Conservation (phyloP, 345 rosid genomes). For the Erucastrum elatum region DNA sequence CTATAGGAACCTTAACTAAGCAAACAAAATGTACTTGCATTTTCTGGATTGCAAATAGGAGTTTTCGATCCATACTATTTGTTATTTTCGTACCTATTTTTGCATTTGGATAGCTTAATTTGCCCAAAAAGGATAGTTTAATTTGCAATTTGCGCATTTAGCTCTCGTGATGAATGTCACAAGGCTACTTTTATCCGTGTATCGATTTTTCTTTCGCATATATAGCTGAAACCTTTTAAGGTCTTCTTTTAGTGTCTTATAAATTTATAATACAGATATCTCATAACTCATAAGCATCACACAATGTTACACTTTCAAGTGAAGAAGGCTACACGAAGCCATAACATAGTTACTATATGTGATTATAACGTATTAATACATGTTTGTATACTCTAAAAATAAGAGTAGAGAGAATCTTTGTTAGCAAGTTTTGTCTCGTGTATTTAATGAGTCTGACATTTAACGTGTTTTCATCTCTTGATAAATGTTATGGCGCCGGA, state of each 20-base stretch:
- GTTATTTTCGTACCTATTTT: neutral
- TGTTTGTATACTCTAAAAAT: neutral
- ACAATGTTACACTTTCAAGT: neutral
- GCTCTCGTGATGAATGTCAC: neutral
- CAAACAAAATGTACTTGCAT: no score
- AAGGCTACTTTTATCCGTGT: neutral
- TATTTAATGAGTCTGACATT: constrained; percentile 34
- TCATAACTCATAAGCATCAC: constrained; percentile 1
- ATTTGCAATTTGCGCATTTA: neutral
- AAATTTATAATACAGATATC: neutral
- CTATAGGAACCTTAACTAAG: no score
- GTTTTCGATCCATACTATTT: neutral
- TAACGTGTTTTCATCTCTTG: constrained; percentile 30
- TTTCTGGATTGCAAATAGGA: neutral
- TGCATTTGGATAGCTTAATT: neutral
- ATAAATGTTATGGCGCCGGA: constrained; percentile 43
- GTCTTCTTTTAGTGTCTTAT: neutral
- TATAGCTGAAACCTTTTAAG: neutral
- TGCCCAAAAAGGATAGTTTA: neutral
- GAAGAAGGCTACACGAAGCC: neutral
- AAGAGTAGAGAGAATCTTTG: constrained; percentile 19
- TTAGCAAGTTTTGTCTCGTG: constrained; percentile 32
- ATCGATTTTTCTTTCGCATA: neutral
- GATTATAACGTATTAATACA: constrained; percentile 10
- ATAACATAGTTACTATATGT: no score